Evolutionary conservation across 805 yeast genomes (phyloP).

Genomic region (Yamadazyma ubonensis): DNA sequence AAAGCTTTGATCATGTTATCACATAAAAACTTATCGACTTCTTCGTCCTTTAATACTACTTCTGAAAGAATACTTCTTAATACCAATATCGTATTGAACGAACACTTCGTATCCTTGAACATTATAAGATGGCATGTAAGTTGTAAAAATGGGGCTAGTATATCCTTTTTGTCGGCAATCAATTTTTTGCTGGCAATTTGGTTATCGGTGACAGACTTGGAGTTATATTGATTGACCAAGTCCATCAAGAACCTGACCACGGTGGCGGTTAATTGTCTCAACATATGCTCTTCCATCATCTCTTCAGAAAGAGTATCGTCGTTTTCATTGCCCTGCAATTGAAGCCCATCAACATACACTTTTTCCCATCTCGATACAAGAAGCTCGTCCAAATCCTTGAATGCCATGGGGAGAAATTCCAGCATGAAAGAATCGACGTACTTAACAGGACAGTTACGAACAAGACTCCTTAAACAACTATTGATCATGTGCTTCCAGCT

Average conservation of each 20-base stretch:
- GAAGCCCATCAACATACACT: conserved; percentile 57
- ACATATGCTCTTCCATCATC: conserved; percentile 95
- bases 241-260: conserved; percentile 86
- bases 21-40: conserved; percentile 69
- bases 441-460: conserved; percentile 82
- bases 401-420: conserved; percentile 74
- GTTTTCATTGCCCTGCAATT: conserved; percentile 57
- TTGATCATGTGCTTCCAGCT: conserved; percentile 98
- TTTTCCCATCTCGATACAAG: conserved; percentile 74
- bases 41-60: conserved; percentile 64
- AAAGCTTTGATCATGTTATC: conserved; percentile 70
- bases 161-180: conserved; percentile 60
- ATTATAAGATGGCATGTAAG: conserved; percentile 73
- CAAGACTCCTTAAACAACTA: conserved; percentile 78
- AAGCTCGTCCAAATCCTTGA: conserved; percentile 70
- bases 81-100: conserved; percentile 83
- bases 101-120: conserved; percentile 88
- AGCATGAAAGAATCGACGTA: conserved; percentile 68
- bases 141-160: conserved; percentile 76
- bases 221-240: conserved; percentile 75
- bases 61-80: conserved; percentile 71
- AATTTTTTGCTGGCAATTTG: conserved; percentile 65
- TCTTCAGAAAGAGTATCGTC: conserved; percentile 92
- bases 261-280: conserved; percentile 90
- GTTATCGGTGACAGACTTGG: conserved; percentile 51